Evolutionary conservation across 352 stramenopile species (phyloP).

Genomic region (Phytophthora idaei): DNA sequence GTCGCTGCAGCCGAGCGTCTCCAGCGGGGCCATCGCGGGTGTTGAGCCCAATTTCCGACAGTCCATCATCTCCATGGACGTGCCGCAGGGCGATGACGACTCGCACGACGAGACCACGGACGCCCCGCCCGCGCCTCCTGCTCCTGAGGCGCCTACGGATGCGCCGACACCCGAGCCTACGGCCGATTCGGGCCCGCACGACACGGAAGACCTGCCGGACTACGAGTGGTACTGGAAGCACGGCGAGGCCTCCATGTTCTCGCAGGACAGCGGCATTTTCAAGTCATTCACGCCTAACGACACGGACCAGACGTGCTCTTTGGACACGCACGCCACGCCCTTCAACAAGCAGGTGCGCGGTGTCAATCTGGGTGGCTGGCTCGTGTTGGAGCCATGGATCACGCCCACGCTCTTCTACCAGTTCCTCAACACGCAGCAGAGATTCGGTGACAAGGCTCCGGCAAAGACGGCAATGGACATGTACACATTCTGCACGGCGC

Average conservation of each 20-base stretch:
- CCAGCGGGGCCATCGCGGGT: not conserved
- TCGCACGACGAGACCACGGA: conserved; percentile 19
- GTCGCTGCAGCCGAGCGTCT: conserved; percentile 19
- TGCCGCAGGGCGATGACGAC: conserved; percentile 17
- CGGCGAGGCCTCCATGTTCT: conserved; percentile 56
- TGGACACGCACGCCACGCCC: conserved; percentile 61
- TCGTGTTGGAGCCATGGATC: conserved; percentile 98
- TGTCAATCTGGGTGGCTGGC: conserved; percentile 94
- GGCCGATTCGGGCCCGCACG: conserved; percentile 19
- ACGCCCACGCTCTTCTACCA: conserved; percentile 97
- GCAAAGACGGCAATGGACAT: conserved; percentile 92
- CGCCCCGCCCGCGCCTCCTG: conserved; percentile 2
- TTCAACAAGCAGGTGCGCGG: conserved; percentile 75
- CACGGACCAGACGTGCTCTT: conserved; percentile 65
- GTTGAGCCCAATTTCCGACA: not conserved
- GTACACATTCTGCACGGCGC: conserved; percentile 91
- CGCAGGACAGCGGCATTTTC: conserved; percentile 53
- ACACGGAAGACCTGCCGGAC: conserved; percentile 28
- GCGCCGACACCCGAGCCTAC: conserved; percentile 5
- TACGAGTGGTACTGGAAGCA: conserved; percentile 80
- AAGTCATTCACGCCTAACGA: conserved; percentile 71
- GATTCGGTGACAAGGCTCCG: conserved; percentile 73
- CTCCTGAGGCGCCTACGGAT: conserved; percentile 11
- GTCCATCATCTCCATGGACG: conserved; percentile 14
- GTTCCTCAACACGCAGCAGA: conserved; percentile 87